Conservation (phyloP, 805 yeast genomes). For the Cyberlindnera petersonii region DNA sequence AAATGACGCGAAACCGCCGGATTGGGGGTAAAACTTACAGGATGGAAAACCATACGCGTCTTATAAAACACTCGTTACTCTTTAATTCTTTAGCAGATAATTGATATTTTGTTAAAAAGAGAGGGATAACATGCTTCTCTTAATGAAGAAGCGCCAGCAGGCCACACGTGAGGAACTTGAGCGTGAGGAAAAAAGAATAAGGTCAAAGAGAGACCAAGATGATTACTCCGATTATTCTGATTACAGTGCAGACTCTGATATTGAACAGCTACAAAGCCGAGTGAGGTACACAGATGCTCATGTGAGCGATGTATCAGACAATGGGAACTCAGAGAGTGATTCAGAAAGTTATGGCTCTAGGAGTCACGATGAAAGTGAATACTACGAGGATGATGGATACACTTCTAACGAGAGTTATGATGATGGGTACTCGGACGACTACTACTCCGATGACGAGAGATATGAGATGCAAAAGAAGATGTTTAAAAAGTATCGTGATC, state of each 20-base stretch:
- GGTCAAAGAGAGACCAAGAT: background rate
- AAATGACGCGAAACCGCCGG: background rate
- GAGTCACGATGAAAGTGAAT: background rate
- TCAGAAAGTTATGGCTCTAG: background rate
- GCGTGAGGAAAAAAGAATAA: background rate
- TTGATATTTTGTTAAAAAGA: background rate
- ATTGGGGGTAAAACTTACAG: too few species aligned
- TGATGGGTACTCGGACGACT: too few species aligned
- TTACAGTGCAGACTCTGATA: slow-evolving; percentile 1
- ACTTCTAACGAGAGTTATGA: slow-evolving; percentile 1
- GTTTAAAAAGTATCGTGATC: slow-evolving; percentile 4
- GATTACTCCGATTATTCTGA: slow-evolving; percentile 7
- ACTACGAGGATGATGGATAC: background rate
- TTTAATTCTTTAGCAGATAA: too few species aligned
- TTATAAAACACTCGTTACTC: too few species aligned
- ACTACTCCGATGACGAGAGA: slow-evolving; percentile 8
- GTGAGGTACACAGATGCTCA: slow-evolving; percentile 1
- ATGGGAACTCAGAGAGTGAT: background rate
- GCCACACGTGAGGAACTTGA: slow-evolving; percentile 3
- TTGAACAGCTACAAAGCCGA: slow-evolving; percentile 5
- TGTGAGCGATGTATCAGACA: slow-evolving; percentile 2
- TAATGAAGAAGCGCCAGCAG: slow-evolving; percentile 4
- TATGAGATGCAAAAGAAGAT: slow-evolving; percentile 8
- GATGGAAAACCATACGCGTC: too few species aligned
- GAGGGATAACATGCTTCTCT: background rate